Base-by-base conservation (phyloP, 1,139 yeast genomes). In the Protomyces gravidus region DNA sequence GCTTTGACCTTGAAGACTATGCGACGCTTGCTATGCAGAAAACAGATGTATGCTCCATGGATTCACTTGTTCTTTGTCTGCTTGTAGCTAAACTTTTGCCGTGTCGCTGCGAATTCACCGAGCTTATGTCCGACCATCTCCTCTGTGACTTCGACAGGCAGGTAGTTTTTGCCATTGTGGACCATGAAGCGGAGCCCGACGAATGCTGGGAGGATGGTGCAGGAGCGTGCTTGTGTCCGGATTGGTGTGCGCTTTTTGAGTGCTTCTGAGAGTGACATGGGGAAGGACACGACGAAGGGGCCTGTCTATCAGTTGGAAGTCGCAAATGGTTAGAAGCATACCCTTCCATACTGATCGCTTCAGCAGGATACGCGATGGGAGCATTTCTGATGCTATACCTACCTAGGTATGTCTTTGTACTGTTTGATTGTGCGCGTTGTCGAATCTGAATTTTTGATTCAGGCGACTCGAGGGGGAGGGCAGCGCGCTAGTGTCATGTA, bases 101-200 rank as follows among this genome's bases (percentile, higher is more conserved):
- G 79, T 1, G 98, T 92, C 61, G 92, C 87, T 2, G 95, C 96
- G 75, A 88, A 92, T 72, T 92, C 97, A 2, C 98, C 98, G 62
- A 92, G 76, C 72, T 92, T 92, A 65, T 84, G 82, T n/a, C 98
- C 98, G 65, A 92, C 97, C 98, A 92, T 92, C 67, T 92, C 95
- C 69, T 92, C 97, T 9, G 86, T 82, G 33, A 92, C 81, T 67
- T 85, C 90, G 53, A 92, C 80, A 60, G 89, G 90, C 53, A 89
- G 95, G 70, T 90, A 92, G 66, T 89, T 95, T 72, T 86, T 87
- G 40, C 98, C 98, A 73, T 92, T 92, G 74, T 92, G 98, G 49
- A 92, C 87, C 73, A 92, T 96, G 73, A 92, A 92, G 26, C 60
- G 61, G 6, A 61, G 48, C 5, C 98, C 98, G 39, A 92, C 96